Evolutionary conservation across 345 rosid species (phyloP), one percentile per base, ranked within the genome.

Genomic region (Lenwebbia sp.): DNA sequence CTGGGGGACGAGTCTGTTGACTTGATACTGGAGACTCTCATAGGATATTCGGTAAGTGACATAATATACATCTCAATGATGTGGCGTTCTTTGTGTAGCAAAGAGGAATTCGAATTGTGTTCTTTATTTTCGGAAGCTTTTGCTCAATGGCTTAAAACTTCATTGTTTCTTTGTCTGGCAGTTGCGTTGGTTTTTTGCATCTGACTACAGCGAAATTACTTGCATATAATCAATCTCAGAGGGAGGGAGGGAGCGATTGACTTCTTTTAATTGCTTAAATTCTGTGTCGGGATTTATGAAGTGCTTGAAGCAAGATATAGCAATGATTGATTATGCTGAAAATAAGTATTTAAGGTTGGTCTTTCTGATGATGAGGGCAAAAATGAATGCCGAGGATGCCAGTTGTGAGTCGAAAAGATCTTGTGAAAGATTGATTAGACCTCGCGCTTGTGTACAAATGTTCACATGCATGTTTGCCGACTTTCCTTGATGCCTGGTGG

Each of bases 1-100:
- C 62, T 91, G 93, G 97, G 98, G 90, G 95, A 95, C 88, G 94
- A 90, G 54, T 86, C 94, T 88, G 60, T 89, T 86, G 98, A 97
- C 78, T 87, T 92, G 90, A 89, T 97, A 83, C 52, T 97, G 91
- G 98, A 93, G 93, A 89, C 90, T 86, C 96, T 97, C 83, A 86
- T 92, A 30, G 91, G 84, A 85, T 86, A 90, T 90, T 86, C 90
- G 40, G 96, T 93, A 89, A 90, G 96, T 91, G 19, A 60, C 82
- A 17, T 25, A 37, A 54, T 7, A 74, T 25, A 62, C 82, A 10
- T 54, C 30, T 56, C 41, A 19, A 22, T 28, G 82, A 52, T 52
- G 30, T 65, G 17, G 52, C 41, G 8, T 40, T 83, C 26, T 21
- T 84, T 58, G 78, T 50, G 23, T 5, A 5, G 11, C 14, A 41